Evolutionary conservation across 2,329 filamentous ascomycete species (phyloP).

Genomic region (Thermoascus crustaceus): DNA sequence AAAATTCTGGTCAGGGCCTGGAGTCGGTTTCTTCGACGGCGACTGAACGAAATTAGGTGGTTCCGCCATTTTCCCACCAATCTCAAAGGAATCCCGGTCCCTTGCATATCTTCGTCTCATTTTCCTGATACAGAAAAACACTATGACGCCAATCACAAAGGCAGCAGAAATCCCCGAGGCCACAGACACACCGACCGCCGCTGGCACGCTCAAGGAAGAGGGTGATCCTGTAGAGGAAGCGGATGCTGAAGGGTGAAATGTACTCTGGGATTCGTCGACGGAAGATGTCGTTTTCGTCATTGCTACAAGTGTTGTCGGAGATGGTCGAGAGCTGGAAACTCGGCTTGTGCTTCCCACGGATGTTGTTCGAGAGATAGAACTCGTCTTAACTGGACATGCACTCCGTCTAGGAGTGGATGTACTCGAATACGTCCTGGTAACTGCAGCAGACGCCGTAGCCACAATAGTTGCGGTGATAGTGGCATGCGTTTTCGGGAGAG

Average conservation of each 20-base stretch:
- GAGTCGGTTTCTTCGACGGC: conserved; percentile 16
- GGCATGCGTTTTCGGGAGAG: conserved; percentile 26
- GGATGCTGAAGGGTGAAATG: conserved; percentile 1
- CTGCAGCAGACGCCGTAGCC: conserved; percentile 19
- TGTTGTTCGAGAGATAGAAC: background rate
- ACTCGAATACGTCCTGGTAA: conserved; percentile 6
- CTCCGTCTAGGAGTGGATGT: conserved; percentile 9
- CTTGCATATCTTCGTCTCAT: conserved; percentile 17
- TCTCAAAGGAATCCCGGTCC: conserved; percentile 27
- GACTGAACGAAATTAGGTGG: conserved; percentile 24
- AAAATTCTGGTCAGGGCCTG: conserved; percentile 8
- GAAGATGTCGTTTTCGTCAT: conserved; percentile 8
- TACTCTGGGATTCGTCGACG: conserved; percentile 2
- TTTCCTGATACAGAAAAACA: conserved; percentile 25
- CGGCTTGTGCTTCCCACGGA: background rate
- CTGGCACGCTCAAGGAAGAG: conserved; percentile 18
- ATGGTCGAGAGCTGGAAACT: conserved; percentile 3
- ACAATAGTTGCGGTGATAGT: conserved; percentile 29
- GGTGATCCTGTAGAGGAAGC: conserved; percentile 6
- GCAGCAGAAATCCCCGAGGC: conserved; percentile 26
- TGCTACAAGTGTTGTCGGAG: conserved; percentile 4
- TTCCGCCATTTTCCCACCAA: conserved; percentile 32
- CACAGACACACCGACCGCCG: conserved; percentile 30
- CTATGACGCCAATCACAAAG: conserved; percentile 25
- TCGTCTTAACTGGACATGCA: background rate